Conservation (phyloP, 768 basidiomycete species). For the Sarcomyxa edulis region DNA sequence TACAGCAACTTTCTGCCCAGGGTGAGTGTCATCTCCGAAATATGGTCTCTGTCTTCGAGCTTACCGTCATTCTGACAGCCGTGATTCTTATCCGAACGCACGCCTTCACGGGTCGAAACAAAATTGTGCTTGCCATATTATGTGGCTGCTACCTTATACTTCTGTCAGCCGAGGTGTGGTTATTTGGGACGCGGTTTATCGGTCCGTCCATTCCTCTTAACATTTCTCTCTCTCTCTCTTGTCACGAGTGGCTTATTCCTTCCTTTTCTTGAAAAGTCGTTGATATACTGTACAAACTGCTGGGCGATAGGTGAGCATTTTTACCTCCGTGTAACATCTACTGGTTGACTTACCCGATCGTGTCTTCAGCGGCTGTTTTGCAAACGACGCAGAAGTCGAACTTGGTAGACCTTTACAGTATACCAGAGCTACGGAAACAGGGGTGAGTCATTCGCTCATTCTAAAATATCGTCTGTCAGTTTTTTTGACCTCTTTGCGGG, state of each 20-base stretch:
- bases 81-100: slow-evolving; percentile 19
- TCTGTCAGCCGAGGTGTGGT: slow-evolving; percentile 16
- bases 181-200: slow-evolving; percentile 14
- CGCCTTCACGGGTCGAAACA: slow-evolving; percentile 20
- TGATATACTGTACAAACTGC: slow-evolving; percentile 3
- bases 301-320: no score
- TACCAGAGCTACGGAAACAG: no score
- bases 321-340: no score
- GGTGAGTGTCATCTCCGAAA: slow-evolving; percentile 5
- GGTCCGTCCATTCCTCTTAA: slow-evolving; percentile 10
- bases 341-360: no score
- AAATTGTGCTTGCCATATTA: slow-evolving; percentile 8
- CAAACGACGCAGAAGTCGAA: no score
- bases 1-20: slow-evolving; percentile 15
- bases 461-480: no score
- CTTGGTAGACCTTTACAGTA: no score
- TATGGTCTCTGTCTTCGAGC: not conserved
- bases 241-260: no score
- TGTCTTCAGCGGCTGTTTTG: no score
- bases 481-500: no score
- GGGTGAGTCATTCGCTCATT: no score
- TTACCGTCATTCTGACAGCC: slow-evolving; percentile 13
- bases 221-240: not conserved
- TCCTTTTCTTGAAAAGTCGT: slow-evolving; percentile 4
- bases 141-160: slow-evolving; percentile 11